Percentiles rank a stretch among this genome's conserved stretches.
Evolutionary conservation across 371 early-diverging fungal species (phyloP).

Genomic region (Actinomucor elegans): DNA sequence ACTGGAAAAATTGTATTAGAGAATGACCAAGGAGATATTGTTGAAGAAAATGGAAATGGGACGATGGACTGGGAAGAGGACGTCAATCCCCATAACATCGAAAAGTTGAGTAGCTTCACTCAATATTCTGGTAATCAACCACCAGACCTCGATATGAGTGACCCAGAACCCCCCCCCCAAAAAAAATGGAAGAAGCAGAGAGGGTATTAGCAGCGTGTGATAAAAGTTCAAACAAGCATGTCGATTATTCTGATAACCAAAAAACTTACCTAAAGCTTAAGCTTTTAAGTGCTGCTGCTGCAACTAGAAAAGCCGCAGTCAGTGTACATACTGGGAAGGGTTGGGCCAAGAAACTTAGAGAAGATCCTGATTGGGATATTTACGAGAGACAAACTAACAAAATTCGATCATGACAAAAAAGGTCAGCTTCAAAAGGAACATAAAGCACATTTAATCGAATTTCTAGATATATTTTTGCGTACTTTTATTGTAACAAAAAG

Average conservation of each 20-base stretch:
- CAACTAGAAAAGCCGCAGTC: background rate
- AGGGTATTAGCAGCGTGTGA: no score
- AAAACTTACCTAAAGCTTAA: slow-evolving; percentile 7
- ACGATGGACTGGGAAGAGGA: slow-evolving; percentile 13
- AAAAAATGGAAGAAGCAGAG: no score
- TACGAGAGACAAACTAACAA: slow-evolving; percentile 18
- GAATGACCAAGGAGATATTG: slow-evolving; percentile 7
- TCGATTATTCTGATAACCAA: slow-evolving; percentile 9
- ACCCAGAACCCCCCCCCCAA: background rate
- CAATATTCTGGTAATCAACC: slow-evolving; percentile 13
- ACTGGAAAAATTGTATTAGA: slow-evolving; percentile 8
- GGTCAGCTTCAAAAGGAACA: slow-evolving; percentile 14
- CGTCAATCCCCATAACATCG: slow-evolving; percentile 5
- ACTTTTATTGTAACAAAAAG: no score
- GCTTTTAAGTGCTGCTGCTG: no score
- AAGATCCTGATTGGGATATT: slow-evolving; percentile 16
- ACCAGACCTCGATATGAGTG: slow-evolving; percentile 8
- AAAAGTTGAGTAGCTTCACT: slow-evolving; percentile 3
- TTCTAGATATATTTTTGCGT: no score
- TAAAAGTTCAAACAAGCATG: no score
- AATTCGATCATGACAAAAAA: background rate
- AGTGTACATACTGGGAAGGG: background rate
- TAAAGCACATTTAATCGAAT: background rate
- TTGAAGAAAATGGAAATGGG: slow-evolving; percentile 13
- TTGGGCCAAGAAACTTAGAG: slow-evolving; percentile 13